Evolutionary conservation across 2,329 filamentous ascomycete genomes (phyloP).

Genomic region (Hypoxylon sp.): DNA sequence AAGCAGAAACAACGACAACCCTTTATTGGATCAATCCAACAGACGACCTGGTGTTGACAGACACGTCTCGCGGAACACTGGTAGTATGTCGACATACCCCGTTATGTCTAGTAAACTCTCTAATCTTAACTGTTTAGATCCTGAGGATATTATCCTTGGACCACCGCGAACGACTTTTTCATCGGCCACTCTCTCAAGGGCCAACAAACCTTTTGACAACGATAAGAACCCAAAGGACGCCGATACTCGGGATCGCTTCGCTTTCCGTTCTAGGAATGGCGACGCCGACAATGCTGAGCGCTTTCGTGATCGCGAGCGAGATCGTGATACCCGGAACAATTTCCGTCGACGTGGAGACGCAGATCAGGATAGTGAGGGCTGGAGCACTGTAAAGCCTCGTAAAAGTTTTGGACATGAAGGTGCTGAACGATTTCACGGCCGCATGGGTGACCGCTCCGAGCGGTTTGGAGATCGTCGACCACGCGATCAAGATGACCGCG

Average conservation of each 20-base stretch:
- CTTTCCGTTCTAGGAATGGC: conserved; percentile 67
- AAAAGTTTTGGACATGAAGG: conserved; percentile 82
- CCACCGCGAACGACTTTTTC: conserved; percentile 87
- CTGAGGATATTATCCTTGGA: conserved; percentile 87
- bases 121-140: conserved; percentile 62
- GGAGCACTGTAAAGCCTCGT: conserved; percentile 80
- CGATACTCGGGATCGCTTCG: conserved; percentile 71
- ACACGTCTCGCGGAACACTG: conserved; percentile 68
- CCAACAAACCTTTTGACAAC: conserved; percentile 65
- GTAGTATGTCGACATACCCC: conserved; percentile 62
- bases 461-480: conserved; percentile 59
- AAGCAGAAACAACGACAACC: conserved; percentile 61
- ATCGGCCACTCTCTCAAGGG: conserved; percentile 74
- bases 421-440: conserved; percentile 77
- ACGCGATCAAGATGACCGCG: conserved; percentile 62
- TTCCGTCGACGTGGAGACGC: conserved; percentile 68
- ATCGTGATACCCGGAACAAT: conserved; percentile 64
- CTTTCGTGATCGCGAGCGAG: conserved; percentile 61
- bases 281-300: conserved; percentile 62
- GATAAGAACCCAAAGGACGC: conserved; percentile 68
- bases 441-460: conserved; percentile 69
- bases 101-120: conserved; percentile 37
- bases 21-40: conserved; percentile 64
- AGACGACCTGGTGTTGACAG: conserved; percentile 68
- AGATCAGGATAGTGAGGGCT: conserved; percentile 77